Evolutionary conservation across 305 asterid genomes (phyloP).

Genomic region (Fraxinus velutina): DNA sequence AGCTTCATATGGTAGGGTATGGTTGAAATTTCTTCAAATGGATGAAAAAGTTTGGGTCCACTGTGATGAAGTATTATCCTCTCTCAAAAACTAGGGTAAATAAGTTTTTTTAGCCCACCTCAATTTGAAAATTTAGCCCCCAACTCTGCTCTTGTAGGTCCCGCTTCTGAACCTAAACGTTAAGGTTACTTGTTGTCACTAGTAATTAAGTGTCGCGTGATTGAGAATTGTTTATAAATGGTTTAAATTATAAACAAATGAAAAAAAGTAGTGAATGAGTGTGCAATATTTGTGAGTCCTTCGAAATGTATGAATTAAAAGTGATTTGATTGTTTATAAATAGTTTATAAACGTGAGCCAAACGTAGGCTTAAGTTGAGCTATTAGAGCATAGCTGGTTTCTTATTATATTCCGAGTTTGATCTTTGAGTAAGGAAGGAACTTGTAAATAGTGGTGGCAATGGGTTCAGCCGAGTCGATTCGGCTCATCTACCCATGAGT

Average conservation of each 20-base stretch:
- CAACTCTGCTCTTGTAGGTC: not conserved
- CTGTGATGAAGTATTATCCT: not conserved
- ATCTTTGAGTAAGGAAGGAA: not conserved
- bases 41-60: slow-evolving; percentile 10
- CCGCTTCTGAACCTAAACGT: not conserved
- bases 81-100: not conserved
- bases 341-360: not conserved
- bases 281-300: not conserved
- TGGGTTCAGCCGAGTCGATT: no score
- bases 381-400: not conserved
- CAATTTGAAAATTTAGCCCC: not conserved
- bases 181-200: not conserved
- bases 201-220: not conserved
- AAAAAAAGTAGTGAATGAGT: not conserved
- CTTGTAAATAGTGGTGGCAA: not conserved
- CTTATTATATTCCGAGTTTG: not conserved
- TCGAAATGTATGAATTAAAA: not conserved
- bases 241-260: no score
- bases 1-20: slow-evolving; percentile 30
- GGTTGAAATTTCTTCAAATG: slow-evolving; percentile 24
- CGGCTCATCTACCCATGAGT: no score
- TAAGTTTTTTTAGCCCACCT: not conserved
- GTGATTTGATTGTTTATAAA: not conserved
- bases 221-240: not conserved
- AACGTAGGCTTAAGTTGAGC: not conserved